Percentiles rank a stretch among this genome's conserved stretches.
Evolutionary conservation across 805 yeast species (phyloP).

Genomic region (Metschnikowia koreensis): DNA sequence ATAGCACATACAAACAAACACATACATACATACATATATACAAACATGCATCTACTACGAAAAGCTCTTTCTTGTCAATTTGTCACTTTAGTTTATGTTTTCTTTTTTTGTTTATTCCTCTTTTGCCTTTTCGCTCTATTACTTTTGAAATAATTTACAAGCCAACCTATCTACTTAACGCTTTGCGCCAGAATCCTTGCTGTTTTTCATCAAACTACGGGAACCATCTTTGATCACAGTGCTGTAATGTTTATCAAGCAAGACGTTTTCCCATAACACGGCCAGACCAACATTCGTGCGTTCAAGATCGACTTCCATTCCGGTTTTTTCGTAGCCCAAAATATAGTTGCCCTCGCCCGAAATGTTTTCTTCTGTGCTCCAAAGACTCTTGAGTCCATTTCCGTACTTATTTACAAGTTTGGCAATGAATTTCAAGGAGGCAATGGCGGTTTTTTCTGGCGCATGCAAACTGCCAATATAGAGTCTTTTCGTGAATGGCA

Average conservation of each 20-base stretch:
- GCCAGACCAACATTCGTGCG: constrained; percentile 86
- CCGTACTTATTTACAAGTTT: constrained; percentile 67
- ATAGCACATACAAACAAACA: not conserved
- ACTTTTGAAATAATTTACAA: not conserved
- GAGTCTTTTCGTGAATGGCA: constrained; percentile 81
- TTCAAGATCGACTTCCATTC: constrained; percentile 52
- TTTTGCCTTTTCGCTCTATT: not conserved
- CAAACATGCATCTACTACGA: not conserved
- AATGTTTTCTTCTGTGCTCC: constrained; percentile 84
- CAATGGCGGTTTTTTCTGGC: constrained; percentile 86
- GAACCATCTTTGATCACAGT: constrained; percentile 74
- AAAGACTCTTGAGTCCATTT: constrained; percentile 69
- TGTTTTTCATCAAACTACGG: constrained; percentile 40
- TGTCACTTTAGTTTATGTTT: not conserved
- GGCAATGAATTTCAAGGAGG: constrained; percentile 73
- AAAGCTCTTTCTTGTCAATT: not conserved
- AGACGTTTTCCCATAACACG: constrained; percentile 81
- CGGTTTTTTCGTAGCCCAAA: constrained; percentile 56
- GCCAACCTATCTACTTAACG: not conserved
- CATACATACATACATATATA: not conserved
- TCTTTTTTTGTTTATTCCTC: not conserved
- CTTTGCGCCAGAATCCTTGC: constrained; percentile 22
- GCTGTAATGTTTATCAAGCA: constrained; percentile 79
- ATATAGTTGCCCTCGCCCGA: constrained; percentile 65
- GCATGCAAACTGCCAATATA: constrained; percentile 65